Conservation (phyloP, 495 filamentous ascomycete genomes). For the Rostrohypoxylon terebratum region DNA sequence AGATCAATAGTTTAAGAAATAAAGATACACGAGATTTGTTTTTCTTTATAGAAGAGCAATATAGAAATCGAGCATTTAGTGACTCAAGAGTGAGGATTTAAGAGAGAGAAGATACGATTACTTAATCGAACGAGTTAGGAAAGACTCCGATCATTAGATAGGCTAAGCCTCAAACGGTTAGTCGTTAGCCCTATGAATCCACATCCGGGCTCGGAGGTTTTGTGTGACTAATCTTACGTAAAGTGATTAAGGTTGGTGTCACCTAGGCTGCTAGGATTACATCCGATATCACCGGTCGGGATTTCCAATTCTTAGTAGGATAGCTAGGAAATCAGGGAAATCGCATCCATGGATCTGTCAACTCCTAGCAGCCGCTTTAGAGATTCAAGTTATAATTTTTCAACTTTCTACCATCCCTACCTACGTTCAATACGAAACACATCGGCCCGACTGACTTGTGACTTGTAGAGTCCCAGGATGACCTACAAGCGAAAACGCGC, state of each 20-base stretch:
- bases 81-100: background rate
- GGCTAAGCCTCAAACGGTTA: background rate
- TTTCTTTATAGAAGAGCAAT: background rate
- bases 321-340: too few relatives aligned
- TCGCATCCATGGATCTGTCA: background rate
- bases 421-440: background rate
- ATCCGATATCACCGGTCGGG: constrained; percentile 28
- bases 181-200: background rate
- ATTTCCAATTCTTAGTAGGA: background rate
- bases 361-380: background rate
- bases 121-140: constrained; percentile 1
- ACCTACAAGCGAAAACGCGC: constrained; percentile 44
- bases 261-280: background rate
- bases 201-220: background rate
- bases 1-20: background rate
- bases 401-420: background rate
- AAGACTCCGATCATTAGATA: constrained; percentile 1
- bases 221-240: background rate
- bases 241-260: background rate
- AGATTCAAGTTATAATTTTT: too few relatives aligned
- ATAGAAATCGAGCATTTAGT: background rate
- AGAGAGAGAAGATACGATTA: background rate
- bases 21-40: background rate
- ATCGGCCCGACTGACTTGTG: background rate
- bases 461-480: constrained; percentile 18